Evolutionary conservation across 768 basidiomycete genomes (phyloP).

Genomic region (Boletus insuetus): DNA sequence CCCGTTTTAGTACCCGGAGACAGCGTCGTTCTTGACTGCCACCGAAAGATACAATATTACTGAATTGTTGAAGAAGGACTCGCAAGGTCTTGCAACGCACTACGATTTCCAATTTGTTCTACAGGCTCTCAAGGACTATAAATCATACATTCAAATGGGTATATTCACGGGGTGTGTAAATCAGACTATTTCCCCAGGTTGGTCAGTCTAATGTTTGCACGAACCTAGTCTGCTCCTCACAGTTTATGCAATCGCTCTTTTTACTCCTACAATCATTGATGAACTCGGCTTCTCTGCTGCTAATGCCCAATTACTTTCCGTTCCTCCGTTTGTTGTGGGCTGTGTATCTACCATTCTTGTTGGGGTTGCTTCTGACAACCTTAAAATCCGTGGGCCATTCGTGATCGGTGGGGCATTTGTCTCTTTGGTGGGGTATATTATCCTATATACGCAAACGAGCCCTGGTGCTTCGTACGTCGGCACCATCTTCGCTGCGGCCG

Average conservation of each 20-base stretch:
- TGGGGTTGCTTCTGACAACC: constrained; percentile 23
- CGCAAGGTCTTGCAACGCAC: constrained; percentile 43
- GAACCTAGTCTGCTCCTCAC: constrained; percentile 39
- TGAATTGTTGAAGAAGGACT: constrained; percentile 39
- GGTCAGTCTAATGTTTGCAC: neutral
- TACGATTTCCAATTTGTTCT: constrained; percentile 45
- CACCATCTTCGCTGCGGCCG: constrained; percentile 47
- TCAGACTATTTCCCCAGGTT: neutral
- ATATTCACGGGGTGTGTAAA: constrained; percentile 41
- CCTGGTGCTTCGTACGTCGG: constrained; percentile 39
- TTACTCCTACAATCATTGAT: constrained; percentile 48
- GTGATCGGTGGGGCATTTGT: constrained; percentile 2
- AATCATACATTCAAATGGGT: constrained; percentile 31
- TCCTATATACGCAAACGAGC: neutral
- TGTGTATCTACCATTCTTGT: constrained; percentile 45
- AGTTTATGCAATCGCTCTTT: constrained; percentile 45
- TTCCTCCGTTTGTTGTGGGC: constrained; percentile 48
- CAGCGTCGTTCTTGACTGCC: constrained; percentile 51
- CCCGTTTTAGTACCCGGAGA: constrained; percentile 47
- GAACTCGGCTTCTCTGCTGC: constrained; percentile 50
- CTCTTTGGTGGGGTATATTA: constrained; percentile 1
- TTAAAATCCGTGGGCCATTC: constrained; percentile 1
- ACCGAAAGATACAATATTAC: constrained; percentile 40
- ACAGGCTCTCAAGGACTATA: constrained; percentile 48
- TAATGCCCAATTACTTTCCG: constrained; percentile 47